Base-by-base conservation (phyloP, 768 basidiomycete genomes). In the Podaxis sp. region DNA sequence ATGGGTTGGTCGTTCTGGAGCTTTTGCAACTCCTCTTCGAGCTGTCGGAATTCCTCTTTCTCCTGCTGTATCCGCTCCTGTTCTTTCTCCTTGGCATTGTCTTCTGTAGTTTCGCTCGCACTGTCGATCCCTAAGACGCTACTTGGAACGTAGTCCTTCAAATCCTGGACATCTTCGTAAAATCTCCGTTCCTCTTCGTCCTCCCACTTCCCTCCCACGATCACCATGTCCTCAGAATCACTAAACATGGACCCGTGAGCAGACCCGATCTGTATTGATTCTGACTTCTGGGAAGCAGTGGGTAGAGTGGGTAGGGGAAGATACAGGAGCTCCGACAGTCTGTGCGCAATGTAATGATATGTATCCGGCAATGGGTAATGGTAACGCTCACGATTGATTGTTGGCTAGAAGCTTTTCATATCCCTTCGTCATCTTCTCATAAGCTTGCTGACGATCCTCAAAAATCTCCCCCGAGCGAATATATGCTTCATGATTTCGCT, bases 381-480 rank as follows among this genome's bases (percentile, higher is more conserved):
- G 25, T 27, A 36, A 22, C 29, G 73, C 87, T 68, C 67, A 96
- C 92, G 86, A 87, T 76, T 97, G 93, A 62, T 95, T 96, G 69
- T 87, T 94, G 15, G 89, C 79, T 53, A 95, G 83, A 24, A 98
- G 76, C 63, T 96, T 94, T 75, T 99, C 97, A 68, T 98, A 98
- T 50, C 87, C 84, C 75, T 92, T 94, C 41, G 94, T 95, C 93
- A 98, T 97, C 77, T 94, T 95, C 79, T 99, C 97, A 72, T 99
- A 99, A 9, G 93, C 94, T 74, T 98, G 96, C 73, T 98, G 96
- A 37, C 97, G 86, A 73, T 99, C 97, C 71, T 99, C 97, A 67
- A 99, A 99, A 65, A 99, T 98, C 75, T 99, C 96, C 27, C 97
- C 97, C 2, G 96, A 98, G 36, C 96, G 93, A 67, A 99, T 98